These are phyloP conservation scores for Chalciporus pseudorubinellus DNA, from an alignment of 768 basidiomycete genomes.

Conservation along the genomic window DNA sequence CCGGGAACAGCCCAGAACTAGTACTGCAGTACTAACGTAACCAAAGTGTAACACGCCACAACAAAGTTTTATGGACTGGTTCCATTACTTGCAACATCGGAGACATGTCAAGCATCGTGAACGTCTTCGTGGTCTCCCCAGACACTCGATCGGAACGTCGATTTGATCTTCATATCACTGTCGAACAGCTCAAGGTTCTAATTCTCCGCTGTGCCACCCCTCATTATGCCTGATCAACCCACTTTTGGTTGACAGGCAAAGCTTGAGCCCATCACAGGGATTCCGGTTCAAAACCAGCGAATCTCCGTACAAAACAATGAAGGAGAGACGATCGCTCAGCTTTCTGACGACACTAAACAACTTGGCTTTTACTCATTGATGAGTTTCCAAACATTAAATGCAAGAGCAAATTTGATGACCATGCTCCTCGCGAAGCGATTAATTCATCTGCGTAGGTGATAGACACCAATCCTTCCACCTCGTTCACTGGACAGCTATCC, in stretches of 20 bases:
- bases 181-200: constrained; percentile 79
- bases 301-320: constrained; percentile 64
- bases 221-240: not conserved
- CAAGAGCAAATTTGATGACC: constrained; percentile 32
- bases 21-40: too few species aligned
- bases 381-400: constrained; percentile 82
- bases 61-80: too few species aligned
- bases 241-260: constrained; percentile 49
- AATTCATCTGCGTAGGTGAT: constrained; percentile 37
- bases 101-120: constrained; percentile 48
- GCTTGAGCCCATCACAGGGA: constrained; percentile 89
- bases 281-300: constrained; percentile 68
- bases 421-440: not conserved
- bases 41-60: too few species aligned
- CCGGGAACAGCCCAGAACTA: too few species aligned
- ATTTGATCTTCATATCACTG: constrained; percentile 69
- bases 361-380: constrained; percentile 73
- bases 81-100: too few species aligned
- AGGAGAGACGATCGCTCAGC: constrained; percentile 45
- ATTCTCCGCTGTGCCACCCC: not conserved
- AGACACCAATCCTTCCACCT: constrained; percentile 72
- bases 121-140: constrained; percentile 77
- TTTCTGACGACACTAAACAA: constrained; percentile 65
- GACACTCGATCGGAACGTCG: constrained; percentile 91
- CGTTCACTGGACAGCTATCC: constrained; percentile 79